A percentile compares a stretch with the other conserved stretches of the same genome.
phyloP scores from a whole-genome alignment of 208 protist species.

The Crithidia bombi region DNA sequence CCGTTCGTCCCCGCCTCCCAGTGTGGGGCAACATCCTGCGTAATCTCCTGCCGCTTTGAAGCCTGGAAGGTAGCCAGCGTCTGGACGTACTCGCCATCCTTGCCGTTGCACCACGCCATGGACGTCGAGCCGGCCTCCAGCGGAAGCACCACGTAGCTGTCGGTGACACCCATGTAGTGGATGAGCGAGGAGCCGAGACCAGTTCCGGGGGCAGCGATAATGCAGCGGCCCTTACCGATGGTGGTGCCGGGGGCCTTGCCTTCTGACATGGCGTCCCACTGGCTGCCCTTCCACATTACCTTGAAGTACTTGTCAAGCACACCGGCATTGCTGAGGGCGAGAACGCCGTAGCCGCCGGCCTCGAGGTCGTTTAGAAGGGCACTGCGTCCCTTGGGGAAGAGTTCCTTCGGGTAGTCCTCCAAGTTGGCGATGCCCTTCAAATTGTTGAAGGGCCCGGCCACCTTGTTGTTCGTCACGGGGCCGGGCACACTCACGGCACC shows the following conservation, averaged over 20 bases:
- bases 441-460: conserved; percentile 75
- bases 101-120: conserved; percentile 25
- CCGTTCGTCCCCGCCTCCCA: conserved; percentile 58
- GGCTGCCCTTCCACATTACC: conserved; percentile 73
- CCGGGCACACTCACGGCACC: conserved; percentile 66
- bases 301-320: conserved; percentile 63
- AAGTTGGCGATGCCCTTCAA: conserved; percentile 59
- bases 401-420: conserved; percentile 47
- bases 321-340: conserved; percentile 55
- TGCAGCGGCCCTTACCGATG: conserved; percentile 51
- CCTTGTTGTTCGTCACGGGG: conserved; percentile 47
- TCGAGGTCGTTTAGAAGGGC: conserved; percentile 76
- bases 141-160: conserved; percentile 50
- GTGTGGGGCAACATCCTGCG: conserved; percentile 31
- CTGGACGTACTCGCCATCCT: conserved; percentile 24
- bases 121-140: conserved; percentile 60
- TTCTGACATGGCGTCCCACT: conserved; percentile 39
- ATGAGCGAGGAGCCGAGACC: conserved; percentile 72
- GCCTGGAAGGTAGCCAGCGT: conserved; percentile 33
- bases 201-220: conserved; percentile 66
- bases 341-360: conserved; percentile 64
- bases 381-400: conserved; percentile 63
- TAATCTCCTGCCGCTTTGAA: conserved; percentile 8
- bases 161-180: conserved; percentile 41
- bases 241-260: conserved; percentile 26